Evolutionary conservation across 2,329 filamentous ascomycete genomes (phyloP).

Genomic region (Orbilia brochopaga): DNA sequence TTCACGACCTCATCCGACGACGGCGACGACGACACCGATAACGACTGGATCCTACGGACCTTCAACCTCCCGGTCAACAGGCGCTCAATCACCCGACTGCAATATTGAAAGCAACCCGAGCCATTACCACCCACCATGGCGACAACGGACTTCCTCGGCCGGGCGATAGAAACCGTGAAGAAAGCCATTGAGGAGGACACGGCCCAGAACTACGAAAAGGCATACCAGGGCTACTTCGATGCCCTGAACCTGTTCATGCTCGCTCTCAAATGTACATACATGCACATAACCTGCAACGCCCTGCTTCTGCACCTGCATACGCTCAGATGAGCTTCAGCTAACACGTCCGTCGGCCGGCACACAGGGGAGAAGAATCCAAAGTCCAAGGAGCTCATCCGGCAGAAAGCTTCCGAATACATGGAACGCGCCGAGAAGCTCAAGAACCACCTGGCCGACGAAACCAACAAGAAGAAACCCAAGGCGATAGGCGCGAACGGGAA

Average conservation of each 20-base stretch:
- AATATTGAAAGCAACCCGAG: not conserved
- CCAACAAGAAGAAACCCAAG: slow-evolving; percentile 64
- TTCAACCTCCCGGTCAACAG: not conserved
- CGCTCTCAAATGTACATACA: slow-evolving; percentile 79
- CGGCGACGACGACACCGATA: slow-evolving; percentile 13
- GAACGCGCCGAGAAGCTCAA: slow-evolving; percentile 98
- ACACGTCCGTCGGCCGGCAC: slow-evolving; percentile 48
- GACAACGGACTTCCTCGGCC: slow-evolving; percentile 93
- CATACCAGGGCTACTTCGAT: slow-evolving; percentile 94
- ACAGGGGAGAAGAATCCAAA: slow-evolving; percentile 88
- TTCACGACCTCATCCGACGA: not conserved
- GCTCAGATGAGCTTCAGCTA: slow-evolving; percentile 17
- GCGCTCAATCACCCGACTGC: not conserved
- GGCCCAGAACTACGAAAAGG: slow-evolving; percentile 93
- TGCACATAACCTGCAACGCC: slow-evolving; percentile 16
- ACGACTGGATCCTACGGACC: not conserved
- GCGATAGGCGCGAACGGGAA: slow-evolving; percentile 63
- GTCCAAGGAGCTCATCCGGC: slow-evolving; percentile 95
- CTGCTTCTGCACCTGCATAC: not conserved
- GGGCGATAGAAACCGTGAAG: slow-evolving; percentile 94
- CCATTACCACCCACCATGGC: slow-evolving; percentile 69
- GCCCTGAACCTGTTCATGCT: slow-evolving; percentile 98
- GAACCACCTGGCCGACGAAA: slow-evolving; percentile 78
- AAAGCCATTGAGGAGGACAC: slow-evolving; percentile 97
- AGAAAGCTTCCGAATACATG: slow-evolving; percentile 96